Evolutionary conservation across 768 basidiomycete species (phyloP), one percentile per base, ranked within the genome.

Genomic region (Kondoa malvinella): DNA sequence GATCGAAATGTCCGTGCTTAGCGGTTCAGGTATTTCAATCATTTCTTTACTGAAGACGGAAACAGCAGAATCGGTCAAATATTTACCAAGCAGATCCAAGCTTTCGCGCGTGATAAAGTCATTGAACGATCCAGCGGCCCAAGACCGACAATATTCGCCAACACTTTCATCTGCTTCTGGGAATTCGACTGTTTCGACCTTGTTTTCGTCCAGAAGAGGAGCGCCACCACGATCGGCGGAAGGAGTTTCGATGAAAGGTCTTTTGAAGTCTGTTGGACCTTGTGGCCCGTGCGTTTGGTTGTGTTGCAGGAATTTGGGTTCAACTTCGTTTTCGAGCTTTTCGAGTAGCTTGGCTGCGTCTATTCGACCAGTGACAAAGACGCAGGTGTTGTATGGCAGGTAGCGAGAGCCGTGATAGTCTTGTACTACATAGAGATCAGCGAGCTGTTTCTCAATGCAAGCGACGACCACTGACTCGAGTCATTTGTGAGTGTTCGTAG

Each of bases 151-250:
- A 4, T 97, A 74, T 79, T 96, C 92, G 34, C 95, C 94, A 73
- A 90, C 83, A 1, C 73, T 88, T 80, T 97, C 94, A 73, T 97
- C 92, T 76, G 89, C 85, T 78, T 97, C 95, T 14, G 95, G 94
- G 74, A 99, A 99, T 74, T 92, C 89, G 21, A 96, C 85, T 0
- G 81, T 79, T 69, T 87, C 83, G 69, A 81, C 84, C 57, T 80
- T 76, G 2, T 84, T 82, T 58, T 79, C 72, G 8, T 80, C 74
- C 25, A 88, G 82, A 4, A 81, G 80, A 8, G 73, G 71, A 3
- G 72, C 69, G 40, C 61, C 61, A 16, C 78, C 79, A 27, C 85
- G 80, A n/a, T 77, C 76, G 3, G 86, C 84, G 70, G 87, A 92
- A 12, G 83, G 72, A 0, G 92, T 92, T 79, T 96, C 92, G 34